phyloP scores from a whole-genome alignment of 441 rosid genomes.

The Populus trichocarpa region DNA sequence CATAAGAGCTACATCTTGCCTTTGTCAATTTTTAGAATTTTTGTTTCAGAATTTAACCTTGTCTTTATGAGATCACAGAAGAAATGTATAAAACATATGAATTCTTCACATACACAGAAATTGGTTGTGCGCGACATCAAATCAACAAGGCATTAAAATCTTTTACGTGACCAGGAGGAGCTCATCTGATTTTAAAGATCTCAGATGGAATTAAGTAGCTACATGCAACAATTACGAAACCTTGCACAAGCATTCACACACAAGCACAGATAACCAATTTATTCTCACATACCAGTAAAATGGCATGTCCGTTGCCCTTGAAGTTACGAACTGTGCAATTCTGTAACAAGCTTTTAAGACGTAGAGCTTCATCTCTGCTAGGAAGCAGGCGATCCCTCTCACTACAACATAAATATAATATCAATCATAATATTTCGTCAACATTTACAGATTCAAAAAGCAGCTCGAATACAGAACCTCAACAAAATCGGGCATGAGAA shows the following conservation, averaged over 20 bases:
- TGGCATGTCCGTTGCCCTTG: slow-evolving; percentile 70
- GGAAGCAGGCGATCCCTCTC: slow-evolving; percentile 77
- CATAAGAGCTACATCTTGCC: too few species aligned
- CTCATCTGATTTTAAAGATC: not conserved
- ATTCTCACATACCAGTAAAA: slow-evolving; percentile 48
- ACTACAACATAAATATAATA: slow-evolving; percentile 32
- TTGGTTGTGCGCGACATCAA: too few species aligned
- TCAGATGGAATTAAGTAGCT: not conserved
- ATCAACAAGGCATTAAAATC: too few species aligned
- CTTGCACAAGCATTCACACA: too few species aligned
- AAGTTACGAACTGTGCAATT: slow-evolving; percentile 60
- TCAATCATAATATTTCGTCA: not conserved
- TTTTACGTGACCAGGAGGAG: too few species aligned
- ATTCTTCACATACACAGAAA: not conserved
- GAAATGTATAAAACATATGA: not conserved
- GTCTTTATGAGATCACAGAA: too few species aligned
- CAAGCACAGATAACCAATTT: not conserved
- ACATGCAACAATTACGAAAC: not conserved
- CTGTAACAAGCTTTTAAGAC: slow-evolving; percentile 42
- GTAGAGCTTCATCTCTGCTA: slow-evolving; percentile 57
- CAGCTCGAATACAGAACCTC: too few species aligned
- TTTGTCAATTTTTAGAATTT: too few species aligned
- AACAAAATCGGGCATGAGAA: too few species aligned
- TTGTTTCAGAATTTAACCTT: too few species aligned
- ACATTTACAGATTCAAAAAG: not conserved